Base-by-base conservation (phyloP, 2,329 filamentous ascomycete genomes). In the Huntiella bhutanensis region DNA sequence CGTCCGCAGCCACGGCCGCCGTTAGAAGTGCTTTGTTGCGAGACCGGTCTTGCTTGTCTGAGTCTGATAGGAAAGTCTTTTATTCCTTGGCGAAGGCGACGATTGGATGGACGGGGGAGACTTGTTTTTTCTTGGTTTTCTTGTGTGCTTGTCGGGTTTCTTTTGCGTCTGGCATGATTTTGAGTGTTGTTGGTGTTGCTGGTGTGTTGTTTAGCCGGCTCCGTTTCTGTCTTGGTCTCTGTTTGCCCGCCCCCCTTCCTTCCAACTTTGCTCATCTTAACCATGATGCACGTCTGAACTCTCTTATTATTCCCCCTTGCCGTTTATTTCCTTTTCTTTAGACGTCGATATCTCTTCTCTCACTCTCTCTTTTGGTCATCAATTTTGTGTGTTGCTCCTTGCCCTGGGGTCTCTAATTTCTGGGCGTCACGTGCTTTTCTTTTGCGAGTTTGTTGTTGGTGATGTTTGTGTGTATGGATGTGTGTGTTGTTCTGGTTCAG, bases 1-100 rank as follows among this genome's bases (percentile, higher is more conserved):
- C 59, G 82, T 84, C 60, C 82, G 87, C 69, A 92, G 83, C 69
- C 83, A 91, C 63, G 86, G 87, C 58, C 85, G 87, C 65, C 86
- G 86, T 65, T 94, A 87, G 17, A 44, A 41, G 32, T 19, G 22
- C 11, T 15, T 41, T 41, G 4, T 41, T 17, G 15, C 39, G 7
- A 32, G 22, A 7, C 39, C 19, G 12, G 12, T 41, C 22, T 28
- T 28, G 22, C 7, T 28, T 28, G 22, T 28, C 22, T 5, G 22
- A 28, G 39, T 41, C 16, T 32, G 15, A 39, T 16, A 96, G 77
- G 87, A 96, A 66, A 84, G 84, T 62, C 84, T 74, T 60, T 76
- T 84, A 59, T 82, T 84, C 60, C 82, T 86, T 69, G 92, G 83
- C 69, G 83, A 91, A 63, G 86, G 87, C 58, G 84, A 87, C 65